Evolutionary conservation across 306 rosid species (phyloP).

Genomic region (Begonia fuchsioides): DNA sequence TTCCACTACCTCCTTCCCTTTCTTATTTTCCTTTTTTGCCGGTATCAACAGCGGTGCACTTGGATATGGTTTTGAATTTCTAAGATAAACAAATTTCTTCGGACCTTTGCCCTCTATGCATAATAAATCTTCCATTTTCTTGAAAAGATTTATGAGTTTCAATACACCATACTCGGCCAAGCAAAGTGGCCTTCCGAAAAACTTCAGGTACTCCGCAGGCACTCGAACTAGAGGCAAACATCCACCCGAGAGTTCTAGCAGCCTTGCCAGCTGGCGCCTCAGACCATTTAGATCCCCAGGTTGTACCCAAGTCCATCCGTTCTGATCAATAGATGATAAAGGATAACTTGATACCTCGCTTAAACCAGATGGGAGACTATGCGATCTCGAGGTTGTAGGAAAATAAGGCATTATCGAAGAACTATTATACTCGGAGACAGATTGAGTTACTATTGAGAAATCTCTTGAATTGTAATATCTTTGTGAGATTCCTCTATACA

Average conservation of each 20-base stretch:
- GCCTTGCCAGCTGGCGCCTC: constrained; percentile 53
- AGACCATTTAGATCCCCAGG: constrained; percentile 89
- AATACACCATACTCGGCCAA: constrained; percentile 52
- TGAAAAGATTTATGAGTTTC: constrained; percentile 74
- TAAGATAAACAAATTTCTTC: constrained; percentile 47
- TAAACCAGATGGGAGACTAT: constrained; percentile 42
- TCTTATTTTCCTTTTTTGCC: constrained; percentile 55
- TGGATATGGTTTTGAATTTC: constrained; percentile 52
- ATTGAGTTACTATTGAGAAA: constrained; percentile 46
- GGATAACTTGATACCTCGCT: constrained; percentile 47
- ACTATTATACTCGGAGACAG: constrained; percentile 45
- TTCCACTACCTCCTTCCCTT: constrained; percentile 59
- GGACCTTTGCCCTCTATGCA: constrained; percentile 64
- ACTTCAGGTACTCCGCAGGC: constrained; percentile 59
- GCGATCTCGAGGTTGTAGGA: constrained; percentile 39
- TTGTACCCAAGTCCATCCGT: constrained; percentile 53
- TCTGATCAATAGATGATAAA: constrained; percentile 25
- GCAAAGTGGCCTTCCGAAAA: constrained; percentile 58
- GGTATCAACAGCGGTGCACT: constrained; percentile 60
- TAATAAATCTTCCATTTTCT: constrained; percentile 63
- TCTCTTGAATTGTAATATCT: constrained; percentile 53
- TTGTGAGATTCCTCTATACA: constrained; percentile 65
- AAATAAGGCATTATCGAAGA: too few relatives aligned
- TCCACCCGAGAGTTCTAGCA: constrained; percentile 77
- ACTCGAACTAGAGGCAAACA: constrained; percentile 51